A percentile compares a stretch with the other conserved stretches of the same genome.
Evolutionary conservation across 2,329 filamentous ascomycete species (phyloP).

Genomic region (Aspergillus sp.): DNA sequence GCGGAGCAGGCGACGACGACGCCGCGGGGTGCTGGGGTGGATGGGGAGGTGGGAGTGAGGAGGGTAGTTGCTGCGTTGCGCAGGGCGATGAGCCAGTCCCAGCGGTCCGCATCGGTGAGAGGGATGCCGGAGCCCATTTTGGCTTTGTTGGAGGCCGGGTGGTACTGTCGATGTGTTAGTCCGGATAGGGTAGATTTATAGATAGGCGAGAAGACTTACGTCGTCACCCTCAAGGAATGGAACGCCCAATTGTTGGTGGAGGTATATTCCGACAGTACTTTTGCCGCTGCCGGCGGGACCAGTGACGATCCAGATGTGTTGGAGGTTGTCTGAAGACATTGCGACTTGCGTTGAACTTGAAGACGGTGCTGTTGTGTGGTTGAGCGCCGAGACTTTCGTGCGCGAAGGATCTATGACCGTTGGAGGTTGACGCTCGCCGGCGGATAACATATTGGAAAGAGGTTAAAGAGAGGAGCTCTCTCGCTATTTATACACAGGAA

Average conservation of each 20-base stretch:
- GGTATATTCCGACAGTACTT: slow-evolving; percentile 68
- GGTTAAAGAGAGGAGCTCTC: not conserved
- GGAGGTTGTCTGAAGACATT: slow-evolving; percentile 29
- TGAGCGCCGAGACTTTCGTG: slow-evolving; percentile 21
- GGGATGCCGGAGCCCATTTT: slow-evolving; percentile 88
- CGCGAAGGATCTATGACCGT: slow-evolving; percentile 23
- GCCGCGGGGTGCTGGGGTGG: slow-evolving; percentile 56
- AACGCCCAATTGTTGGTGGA: slow-evolving; percentile 62
- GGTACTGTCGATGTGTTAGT: slow-evolving; percentile 36
- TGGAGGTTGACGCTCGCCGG: slow-evolving; percentile 34
- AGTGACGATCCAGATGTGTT: slow-evolving; percentile 79
- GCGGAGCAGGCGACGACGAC: slow-evolving; percentile 97
- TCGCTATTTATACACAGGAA: not conserved
- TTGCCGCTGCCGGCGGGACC: slow-evolving; percentile 79
- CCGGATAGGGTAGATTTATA: not conserved
- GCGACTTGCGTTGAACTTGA: slow-evolving; percentile 4
- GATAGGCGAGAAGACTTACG: slow-evolving; percentile 50
- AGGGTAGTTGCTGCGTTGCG: slow-evolving; percentile 62
- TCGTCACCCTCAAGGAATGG: slow-evolving; percentile 78
- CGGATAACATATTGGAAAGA: slow-evolving; percentile 34
- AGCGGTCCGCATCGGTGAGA: slow-evolving; percentile 88
- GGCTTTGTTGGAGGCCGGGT: slow-evolving; percentile 69
- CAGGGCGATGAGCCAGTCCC: slow-evolving; percentile 89
- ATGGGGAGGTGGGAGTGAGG: slow-evolving; percentile 35
- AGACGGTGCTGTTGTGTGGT: slow-evolving; percentile 11